These are phyloP conservation scores for Fusarium sp. DNA, from an alignment of 2,329 filamentous ascomycete genomes.

Conservation along the genomic window DNA sequence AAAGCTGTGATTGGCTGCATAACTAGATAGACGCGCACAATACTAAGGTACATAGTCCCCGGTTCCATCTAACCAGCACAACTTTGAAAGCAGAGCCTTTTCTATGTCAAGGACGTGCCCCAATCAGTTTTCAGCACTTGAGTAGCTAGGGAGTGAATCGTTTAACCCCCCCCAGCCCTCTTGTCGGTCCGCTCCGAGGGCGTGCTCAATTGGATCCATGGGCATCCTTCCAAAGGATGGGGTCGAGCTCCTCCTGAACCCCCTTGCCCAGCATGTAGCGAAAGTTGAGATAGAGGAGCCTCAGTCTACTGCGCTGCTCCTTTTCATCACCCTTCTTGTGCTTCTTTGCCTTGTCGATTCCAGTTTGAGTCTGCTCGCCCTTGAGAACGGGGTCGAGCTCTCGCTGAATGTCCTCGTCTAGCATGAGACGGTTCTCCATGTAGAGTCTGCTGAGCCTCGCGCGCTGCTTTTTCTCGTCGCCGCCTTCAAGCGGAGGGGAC, in stretches of 20 bases:
- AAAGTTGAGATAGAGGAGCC: constrained; percentile 10
- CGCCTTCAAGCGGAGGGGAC: neutral
- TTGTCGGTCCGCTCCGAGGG: too few relatives aligned
- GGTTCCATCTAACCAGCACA: neutral
- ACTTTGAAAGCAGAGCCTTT: neutral
- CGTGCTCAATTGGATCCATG: neutral
- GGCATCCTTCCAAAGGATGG: constrained; percentile 4
- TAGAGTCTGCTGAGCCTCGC: constrained; percentile 17
- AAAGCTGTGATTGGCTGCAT: constrained; percentile 10
- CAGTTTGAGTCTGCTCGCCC: neutral
- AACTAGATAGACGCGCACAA: neutral
- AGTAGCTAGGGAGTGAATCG: too few relatives aligned
- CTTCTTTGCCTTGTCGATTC: neutral
- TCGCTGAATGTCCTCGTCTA: constrained; percentile 12
- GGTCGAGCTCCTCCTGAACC: constrained; percentile 7
- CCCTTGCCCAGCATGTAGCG: constrained; percentile 17
- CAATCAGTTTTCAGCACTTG: too few relatives aligned
- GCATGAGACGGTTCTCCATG: constrained; percentile 29
- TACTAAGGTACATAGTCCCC: too few relatives aligned
- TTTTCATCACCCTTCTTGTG: constrained; percentile 3
- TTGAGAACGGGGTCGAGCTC: constrained; percentile 27
- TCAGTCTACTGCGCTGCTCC: constrained; percentile 13
- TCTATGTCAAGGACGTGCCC: too few relatives aligned
- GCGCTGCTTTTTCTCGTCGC: constrained; percentile 10
- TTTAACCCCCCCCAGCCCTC: too few relatives aligned